Base-by-base conservation (phyloP, 1,284 basidiomycete genomes). In the Veloporphyrellus conicus region DNA sequence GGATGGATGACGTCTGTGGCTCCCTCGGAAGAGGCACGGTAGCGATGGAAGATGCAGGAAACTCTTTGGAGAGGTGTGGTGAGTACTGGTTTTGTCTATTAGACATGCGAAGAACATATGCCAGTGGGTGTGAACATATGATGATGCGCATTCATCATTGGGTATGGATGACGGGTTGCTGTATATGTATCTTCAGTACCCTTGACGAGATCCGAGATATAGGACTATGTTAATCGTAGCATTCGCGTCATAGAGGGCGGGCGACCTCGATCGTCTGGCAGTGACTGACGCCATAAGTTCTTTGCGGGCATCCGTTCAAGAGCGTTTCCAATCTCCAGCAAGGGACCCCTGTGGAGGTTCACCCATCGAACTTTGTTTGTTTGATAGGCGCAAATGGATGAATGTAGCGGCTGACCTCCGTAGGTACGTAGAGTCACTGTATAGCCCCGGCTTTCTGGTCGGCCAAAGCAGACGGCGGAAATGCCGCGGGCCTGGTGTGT, bases 91-190 rank as follows among this genome's bases (percentile, higher is more conserved):
- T 33, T 45, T 42, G 34, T 41, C 39, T 16, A 34, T 40, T 19
- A 38, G 45, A 59, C 56, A 48, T 54, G 60, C 60, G 48, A 49
- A 28, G 35, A 49, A 41, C 20, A 36, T 52, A 60, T 41, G 60
- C 41, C 20, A 44, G 27, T 58, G 32, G 54, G 18, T 22, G 37
- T 29, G 36, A 43, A 29, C 18, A n/a, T 6, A 33, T 38, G 15
- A 22, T n/a, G 27, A 20, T 31, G 15, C n/a, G 32, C 16, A 34
- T 16, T 11, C 6, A n/a, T n/a, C n/a, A n/a, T n/a, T n/a, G n/a
- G n/a, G 37, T 41, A 33, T 41, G 33, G 27, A 20, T 19, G 23
- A 41, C 23, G 22, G 32, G 10, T 34, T 10, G 25, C 19, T 22
- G 31, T n/a, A n/a, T n/a, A n/a, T n/a, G n/a, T 31, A n/a, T 4